Base-by-base conservation (phyloP, 2,329 filamentous ascomycete genomes). In the Amauroascus niger region DNA sequence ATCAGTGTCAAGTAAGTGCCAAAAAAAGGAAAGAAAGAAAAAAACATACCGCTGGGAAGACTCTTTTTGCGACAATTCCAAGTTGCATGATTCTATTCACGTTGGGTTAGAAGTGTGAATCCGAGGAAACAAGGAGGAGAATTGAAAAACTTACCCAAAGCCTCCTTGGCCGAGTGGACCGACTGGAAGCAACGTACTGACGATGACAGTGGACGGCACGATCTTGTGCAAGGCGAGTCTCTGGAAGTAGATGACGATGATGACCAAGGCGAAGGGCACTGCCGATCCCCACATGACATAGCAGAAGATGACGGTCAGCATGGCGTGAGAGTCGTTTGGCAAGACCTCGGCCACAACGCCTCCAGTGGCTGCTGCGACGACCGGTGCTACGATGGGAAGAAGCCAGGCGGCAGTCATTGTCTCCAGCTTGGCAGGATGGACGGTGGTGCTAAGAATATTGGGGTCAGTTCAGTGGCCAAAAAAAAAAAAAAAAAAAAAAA, bases 251-350 rank as follows among this genome's bases (percentile, higher is more conserved):
- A 87, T 76, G 9, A 79, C 80, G 24, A 87, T 69, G 18, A 86
- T 76, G 40, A 77, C 74, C 65, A 82, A 76, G 1, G 82, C 79
- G 49, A 87, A 67, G 0, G 78, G 79, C 1, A 76, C 74, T 3
- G 82, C 80, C 54, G 81, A 79, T 0, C 83, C 83, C 82, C 81
- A 87, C 59, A 87, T 77, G 14, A 86, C 71, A 63, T 87, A 88
- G 2, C 76, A 82, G 14, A 73, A 73, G n/a, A 86, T 69, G 20
- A 87, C 62, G 0, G 84, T 87, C 35, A 76, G 77, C 18, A 84
- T 65, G 3, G 80, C 80, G 58, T 81, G 75, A 16, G 74, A 65
- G 0, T 69, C 67, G 58, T 82, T 70, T 1, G 76, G 74, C 1
- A 87, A 70, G 18, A 77, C 74, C n/a, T 75, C 73, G 5, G 84